Base-by-base conservation (phyloP, 495 filamentous ascomycete species). In the Oidiodendron maius region DNA sequence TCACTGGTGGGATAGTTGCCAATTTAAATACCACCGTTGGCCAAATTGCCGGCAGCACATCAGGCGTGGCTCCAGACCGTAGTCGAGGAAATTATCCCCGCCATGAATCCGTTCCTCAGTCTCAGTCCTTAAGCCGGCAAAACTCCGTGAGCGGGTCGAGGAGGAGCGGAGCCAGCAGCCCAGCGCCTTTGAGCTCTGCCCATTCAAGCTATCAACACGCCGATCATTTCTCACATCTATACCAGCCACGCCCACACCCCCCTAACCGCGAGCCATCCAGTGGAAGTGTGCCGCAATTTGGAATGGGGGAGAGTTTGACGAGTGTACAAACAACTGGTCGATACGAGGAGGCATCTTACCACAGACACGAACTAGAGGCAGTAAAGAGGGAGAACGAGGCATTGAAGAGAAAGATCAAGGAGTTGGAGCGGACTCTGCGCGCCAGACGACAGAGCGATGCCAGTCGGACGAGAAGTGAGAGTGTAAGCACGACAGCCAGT, bases 371-470 rank as follows among this genome's bases (percentile, higher is more conserved):
- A 59, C 58, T 93, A 11, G 89, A 95, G 39, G 65, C 65, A 4
- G 77, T 84, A 30, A 89, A 85, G 64, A 69, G 74, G 9, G 90
- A 96, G 67, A 96, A 96, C 58, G 89, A 94, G 46, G 61, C 70
- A 30, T 69, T 96, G 37, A 83, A 83, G 56, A 70, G 75, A 41
- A 76, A 87, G 17, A 78, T 96, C 18, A 74, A 82, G 40, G 87
- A 91, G 51, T 65, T 94, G 24, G 89, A 95, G 57, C 60, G 71
- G 10, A 60, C 62, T 46, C 56, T 78, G 34, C 66, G 69, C 4
- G 68, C 70, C 5, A 64, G 69, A 15, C 60, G 71, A 47, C 66
- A 63, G 23, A 71, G 71, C 46, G 71, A 72, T 50, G 59, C 62
- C 1, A 68, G 67, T 42, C 48, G 64, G 37, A 40, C 41, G 12